A percentile compares a stretch with the other conserved stretches of the same genome.
phyloP scores from a whole-genome alignment of 2,329 filamentous ascomycete species.

The Neofusicoccum parvum region DNA sequence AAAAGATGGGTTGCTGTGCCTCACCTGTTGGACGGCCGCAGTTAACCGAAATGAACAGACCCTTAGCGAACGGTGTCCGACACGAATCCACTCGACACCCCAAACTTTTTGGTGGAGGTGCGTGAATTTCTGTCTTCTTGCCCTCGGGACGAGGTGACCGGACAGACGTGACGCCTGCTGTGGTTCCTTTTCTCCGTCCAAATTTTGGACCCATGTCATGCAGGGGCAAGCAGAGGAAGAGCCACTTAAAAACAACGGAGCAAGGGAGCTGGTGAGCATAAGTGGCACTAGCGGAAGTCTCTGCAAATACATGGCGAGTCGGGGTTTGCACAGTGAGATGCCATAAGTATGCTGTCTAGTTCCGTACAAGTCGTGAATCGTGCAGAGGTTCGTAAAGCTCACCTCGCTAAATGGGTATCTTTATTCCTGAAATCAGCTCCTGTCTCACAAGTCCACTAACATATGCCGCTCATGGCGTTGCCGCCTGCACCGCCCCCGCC shows the following conservation, averaged over 20 bases:
- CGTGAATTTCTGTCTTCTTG: neutral
- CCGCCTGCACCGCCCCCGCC: neutral
- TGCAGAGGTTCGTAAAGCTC: conserved; percentile 11
- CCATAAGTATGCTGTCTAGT: neutral
- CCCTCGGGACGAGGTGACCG: neutral
- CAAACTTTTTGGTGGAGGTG: neutral
- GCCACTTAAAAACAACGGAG: neutral
- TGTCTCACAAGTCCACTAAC: neutral
- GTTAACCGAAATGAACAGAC: conserved; percentile 13
- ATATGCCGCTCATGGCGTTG: neutral
- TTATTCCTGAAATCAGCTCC: conserved; percentile 9
- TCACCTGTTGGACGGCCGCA: neutral
- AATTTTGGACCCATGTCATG: neutral
- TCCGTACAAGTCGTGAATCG: conserved; percentile 2
- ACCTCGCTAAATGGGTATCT: conserved; percentile 19
- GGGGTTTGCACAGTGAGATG: neutral
- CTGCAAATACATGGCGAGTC: neutral
- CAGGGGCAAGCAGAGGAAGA: neutral
- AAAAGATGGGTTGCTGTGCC: conserved; percentile 12
- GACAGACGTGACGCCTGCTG: too few relatives aligned
- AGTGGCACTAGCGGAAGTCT: neutral
- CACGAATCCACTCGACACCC: neutral
- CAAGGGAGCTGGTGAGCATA: too few relatives aligned
- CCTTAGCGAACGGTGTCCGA: conserved; percentile 3
- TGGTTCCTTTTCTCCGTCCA: neutral